phyloP scores from a whole-genome alignment of 257 asterid genomes.

The Solanum paucissectum region DNA sequence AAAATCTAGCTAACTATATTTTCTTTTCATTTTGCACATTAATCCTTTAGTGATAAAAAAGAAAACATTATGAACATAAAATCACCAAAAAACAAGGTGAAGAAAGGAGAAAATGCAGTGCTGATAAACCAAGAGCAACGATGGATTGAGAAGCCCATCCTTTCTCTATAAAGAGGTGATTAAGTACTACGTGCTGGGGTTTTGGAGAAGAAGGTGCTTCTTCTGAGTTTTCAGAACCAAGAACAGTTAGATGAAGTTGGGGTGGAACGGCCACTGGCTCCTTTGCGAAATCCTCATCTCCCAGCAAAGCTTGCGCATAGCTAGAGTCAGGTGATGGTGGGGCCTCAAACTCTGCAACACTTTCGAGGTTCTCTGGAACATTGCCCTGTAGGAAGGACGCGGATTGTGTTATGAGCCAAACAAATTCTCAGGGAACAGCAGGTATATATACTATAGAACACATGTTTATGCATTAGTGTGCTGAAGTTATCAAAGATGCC shows the following conservation, averaged over 20 bases:
- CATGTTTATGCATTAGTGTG: background rate
- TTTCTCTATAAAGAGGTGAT: slow-evolving; percentile 76
- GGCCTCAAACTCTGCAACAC: slow-evolving; percentile 73
- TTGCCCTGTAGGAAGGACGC: slow-evolving; percentile 32
- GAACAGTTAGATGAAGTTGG: slow-evolving; percentile 53
- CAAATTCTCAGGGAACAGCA: background rate
- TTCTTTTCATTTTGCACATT: no score
- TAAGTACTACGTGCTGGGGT: slow-evolving; percentile 83
- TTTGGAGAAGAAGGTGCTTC: slow-evolving; percentile 26
- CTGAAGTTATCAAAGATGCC: background rate
- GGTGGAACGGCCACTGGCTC: slow-evolving; percentile 67
- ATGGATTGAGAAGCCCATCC: slow-evolving; percentile 60
- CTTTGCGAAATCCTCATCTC: slow-evolving; percentile 73
- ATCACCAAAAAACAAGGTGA: no score
- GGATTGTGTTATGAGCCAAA: background rate
- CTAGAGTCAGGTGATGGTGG: slow-evolving; percentile 85
- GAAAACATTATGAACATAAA: no score
- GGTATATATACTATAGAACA: background rate
- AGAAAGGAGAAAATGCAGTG: background rate
- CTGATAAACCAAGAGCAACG: slow-evolving; percentile 56
- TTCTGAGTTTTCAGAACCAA: slow-evolving; percentile 27
- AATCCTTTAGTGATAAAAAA: no score
- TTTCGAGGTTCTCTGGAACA: slow-evolving; percentile 70
- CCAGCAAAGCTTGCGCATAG: slow-evolving; percentile 46
- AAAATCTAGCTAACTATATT: no score